phyloP scores from a whole-genome alignment of 139 green algal species.

The Chlorella sp. region DNA sequence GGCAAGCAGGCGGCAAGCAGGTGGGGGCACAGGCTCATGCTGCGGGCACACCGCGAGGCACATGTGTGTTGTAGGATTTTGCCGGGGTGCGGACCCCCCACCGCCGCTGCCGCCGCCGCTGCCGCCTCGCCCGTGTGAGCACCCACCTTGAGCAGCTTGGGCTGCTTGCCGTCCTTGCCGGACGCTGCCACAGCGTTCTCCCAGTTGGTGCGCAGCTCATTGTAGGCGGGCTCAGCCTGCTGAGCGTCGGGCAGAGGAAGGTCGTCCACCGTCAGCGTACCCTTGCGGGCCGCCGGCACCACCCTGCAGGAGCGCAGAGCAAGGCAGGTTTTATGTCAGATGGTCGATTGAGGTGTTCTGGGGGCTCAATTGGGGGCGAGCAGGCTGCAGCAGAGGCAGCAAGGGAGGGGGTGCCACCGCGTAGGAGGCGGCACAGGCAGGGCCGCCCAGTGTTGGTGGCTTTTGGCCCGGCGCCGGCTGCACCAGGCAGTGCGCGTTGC shows the following conservation, averaged over 20 bases:
- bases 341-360: too few relatives aligned
- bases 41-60: too few relatives aligned
- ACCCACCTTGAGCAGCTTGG: constrained; percentile 41
- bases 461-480: background rate
- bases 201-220: constrained; percentile 51
- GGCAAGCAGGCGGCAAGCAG: background rate
- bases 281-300: constrained; percentile 18
- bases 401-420: background rate
- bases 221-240: constrained; percentile 44
- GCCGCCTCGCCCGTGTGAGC: background rate
- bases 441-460: background rate
- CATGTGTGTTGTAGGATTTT: background rate
- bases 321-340: background rate
- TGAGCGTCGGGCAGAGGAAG: constrained; percentile 61
- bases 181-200: constrained; percentile 23
- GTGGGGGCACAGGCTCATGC: too few relatives aligned
- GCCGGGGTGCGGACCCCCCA: background rate
- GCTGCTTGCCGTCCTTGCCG: constrained; percentile 25
- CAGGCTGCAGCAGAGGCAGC: background rate
- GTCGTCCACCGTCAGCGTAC: constrained; percentile 47
- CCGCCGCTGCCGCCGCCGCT: background rate
- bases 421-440: background rate
- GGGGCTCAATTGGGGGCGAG: too few relatives aligned
- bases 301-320: background rate
- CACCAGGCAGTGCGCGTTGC: background rate